A percentile compares a stretch with the other conserved stretches of the same genome.
These are phyloP conservation scores for Aspergillus piperis DNA, from an alignment of 2,329 filamentous ascomycete genomes.

Conservation along the genomic window DNA sequence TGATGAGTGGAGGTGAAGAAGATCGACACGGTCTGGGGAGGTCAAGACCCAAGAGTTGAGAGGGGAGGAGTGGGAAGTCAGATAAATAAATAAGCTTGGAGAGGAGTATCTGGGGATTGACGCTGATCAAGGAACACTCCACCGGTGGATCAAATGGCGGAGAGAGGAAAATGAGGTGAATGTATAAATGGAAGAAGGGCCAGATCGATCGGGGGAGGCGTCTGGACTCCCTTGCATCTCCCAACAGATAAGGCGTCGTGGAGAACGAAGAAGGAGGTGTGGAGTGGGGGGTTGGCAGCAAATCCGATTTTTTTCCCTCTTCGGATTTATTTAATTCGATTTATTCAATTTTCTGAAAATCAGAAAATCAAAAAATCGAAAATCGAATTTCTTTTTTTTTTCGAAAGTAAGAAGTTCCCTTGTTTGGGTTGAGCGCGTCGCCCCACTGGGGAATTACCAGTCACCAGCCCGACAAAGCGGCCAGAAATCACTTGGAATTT, in stretches of 20 bases:
- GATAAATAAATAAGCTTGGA: slow-evolving; percentile 12
- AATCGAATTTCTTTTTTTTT: no score
- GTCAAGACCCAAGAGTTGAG: not conserved
- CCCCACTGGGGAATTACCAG: slow-evolving; percentile 20
- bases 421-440: slow-evolving; percentile 1
- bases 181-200: slow-evolving; percentile 17
- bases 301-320: slow-evolving; percentile 10
- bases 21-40: slow-evolving; percentile 3
- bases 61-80: slow-evolving; percentile 4
- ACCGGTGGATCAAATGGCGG: slow-evolving; percentile 9
- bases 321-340: slow-evolving; percentile 11
- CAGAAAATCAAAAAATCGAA: not conserved
- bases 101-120: no score
- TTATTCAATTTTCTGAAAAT: slow-evolving; percentile 11
- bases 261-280: not conserved
- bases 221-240: slow-evolving; percentile 30
- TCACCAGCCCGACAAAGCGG: slow-evolving; percentile 7
- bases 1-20: slow-evolving; percentile 2
- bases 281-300: slow-evolving; percentile 15
- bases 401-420: slow-evolving; percentile 5
- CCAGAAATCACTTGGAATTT: slow-evolving; percentile 15
- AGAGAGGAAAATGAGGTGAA: slow-evolving; percentile 9
- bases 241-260: slow-evolving; percentile 29
- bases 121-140: slow-evolving; percentile 7
- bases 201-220: slow-evolving; percentile 27